These are phyloP conservation scores for Crataegus laevigata DNA, from an alignment of 306 rosid species.

Conservation along the genomic window DNA sequence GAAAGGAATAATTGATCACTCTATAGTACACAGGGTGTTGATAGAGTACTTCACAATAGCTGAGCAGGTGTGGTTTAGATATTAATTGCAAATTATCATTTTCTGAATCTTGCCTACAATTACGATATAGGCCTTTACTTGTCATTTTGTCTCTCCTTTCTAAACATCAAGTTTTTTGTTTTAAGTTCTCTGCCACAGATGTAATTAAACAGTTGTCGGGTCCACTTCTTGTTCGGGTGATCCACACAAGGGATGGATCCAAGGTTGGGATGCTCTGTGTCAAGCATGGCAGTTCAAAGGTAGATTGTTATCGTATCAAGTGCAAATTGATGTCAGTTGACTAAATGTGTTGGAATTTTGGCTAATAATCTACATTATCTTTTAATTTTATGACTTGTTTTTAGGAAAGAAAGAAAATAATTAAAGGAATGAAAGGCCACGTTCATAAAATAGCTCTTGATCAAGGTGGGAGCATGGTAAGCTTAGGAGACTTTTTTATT, in stretches of 20 bases:
- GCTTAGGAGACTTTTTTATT: constrained; percentile 2
- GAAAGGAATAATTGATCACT: constrained; percentile 93
- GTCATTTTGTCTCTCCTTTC: constrained; percentile 8
- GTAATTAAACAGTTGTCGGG: constrained; percentile 65
- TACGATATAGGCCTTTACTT: neutral
- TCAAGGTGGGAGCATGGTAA: constrained; percentile 76
- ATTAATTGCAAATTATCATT: neutral
- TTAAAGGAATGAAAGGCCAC: constrained; percentile 88
- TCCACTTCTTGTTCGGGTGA: constrained; percentile 75
- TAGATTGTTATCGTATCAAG: constrained; percentile 4
- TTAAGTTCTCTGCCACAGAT: constrained; percentile 78
- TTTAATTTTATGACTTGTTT: constrained; percentile 20
- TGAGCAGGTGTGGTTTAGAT: constrained; percentile 50
- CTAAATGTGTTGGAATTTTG: neutral
- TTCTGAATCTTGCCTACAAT: neutral
- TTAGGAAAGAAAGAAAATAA: constrained; percentile 89
- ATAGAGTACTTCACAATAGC: constrained; percentile 76
- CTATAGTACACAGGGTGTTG: constrained; percentile 73
- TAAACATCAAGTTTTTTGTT: constrained; percentile 33
- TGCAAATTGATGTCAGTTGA: neutral
- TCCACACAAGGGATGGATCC: constrained; percentile 83
- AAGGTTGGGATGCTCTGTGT: constrained; percentile 74
- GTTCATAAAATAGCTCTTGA: constrained; percentile 60
- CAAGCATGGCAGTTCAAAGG: constrained; percentile 94
- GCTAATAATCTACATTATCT: constrained; percentile 6